Base-by-base conservation (phyloP, 2,329 filamentous ascomycete genomes). In the Chaetomium sp. region DNA sequence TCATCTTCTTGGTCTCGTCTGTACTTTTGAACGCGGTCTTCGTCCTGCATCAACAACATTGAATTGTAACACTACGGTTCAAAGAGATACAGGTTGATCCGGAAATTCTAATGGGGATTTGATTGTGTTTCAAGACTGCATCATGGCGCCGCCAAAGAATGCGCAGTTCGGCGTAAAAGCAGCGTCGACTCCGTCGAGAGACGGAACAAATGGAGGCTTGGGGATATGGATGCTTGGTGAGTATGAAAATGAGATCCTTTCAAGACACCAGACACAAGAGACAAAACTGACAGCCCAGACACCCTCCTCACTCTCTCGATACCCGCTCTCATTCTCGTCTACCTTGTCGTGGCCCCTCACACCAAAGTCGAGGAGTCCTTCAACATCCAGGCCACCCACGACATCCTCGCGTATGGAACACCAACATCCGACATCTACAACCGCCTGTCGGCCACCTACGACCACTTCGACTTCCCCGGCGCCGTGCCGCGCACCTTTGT, bases 351-450 rank as follows among this genome's bases (percentile, higher is more conserved):
- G 32, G 84, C 91, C 9, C 94, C 94, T 0, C 92, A 95, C 74
- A 96, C 91, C 55, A 99, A 99, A 71, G 94, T 99, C 57, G 94
- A 99, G 71, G 94, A 99, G 72, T 97, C 92, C 0, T 97, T 99
- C 80, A 96, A 96, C 70, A 84, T 97, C 56, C 94, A 99, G 71
- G 94, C 94, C 5, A 81, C 85, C 3, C 94, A 97, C 71, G 94
- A 99, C 70, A 87, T 99, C 38, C 71, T 96, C 57, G 80, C 81
- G 40, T 90, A 94, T 69, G 91, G 91, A 32, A 83, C 89, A 1
- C 89, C 89, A 0, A 79, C 76, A 1, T 68, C 72, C 19, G 76
- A 85, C 62, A 69, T 79, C 12, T 67, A 74, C 51, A 69, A 76
- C 10, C 79, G 76, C 41, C 73, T 94, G 12, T 77, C 76, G 12